Evolutionary conservation across 2,329 filamentous ascomycete genomes (phyloP).

Genomic region (Fusarium circinatum): DNA sequence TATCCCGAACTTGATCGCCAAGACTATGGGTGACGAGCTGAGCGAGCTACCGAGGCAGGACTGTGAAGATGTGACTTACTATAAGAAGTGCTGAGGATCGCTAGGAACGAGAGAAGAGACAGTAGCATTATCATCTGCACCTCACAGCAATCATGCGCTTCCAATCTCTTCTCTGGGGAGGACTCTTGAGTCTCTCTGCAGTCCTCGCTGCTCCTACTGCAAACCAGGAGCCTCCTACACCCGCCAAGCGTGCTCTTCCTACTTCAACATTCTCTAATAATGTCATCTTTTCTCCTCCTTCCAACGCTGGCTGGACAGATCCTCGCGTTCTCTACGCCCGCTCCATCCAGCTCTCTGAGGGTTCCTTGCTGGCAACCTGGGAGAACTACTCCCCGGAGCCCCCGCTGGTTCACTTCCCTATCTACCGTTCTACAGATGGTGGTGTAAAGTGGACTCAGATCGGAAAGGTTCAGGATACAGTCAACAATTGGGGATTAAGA

Average conservation of each 20-base stretch:
- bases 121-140: neutral
- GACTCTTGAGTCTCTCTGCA: conserved; percentile 27
- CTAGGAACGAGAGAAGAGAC: no score
- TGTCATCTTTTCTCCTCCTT: conserved; percentile 54
- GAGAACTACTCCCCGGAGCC: conserved; percentile 68
- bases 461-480: conserved; percentile 70
- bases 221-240: conserved; percentile 13
- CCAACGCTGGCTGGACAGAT: conserved; percentile 51
- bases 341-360: conserved; percentile 56
- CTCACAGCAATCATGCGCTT: conserved; percentile 11
- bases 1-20: conserved; percentile 7
- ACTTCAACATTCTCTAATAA: conserved; percentile 41
- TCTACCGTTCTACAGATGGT: conserved; percentile 62
- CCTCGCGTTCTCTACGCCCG: conserved; percentile 58
- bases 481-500: conserved; percentile 72
- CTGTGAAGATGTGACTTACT: neutral
- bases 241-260: conserved; percentile 21
- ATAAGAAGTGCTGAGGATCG: neutral
- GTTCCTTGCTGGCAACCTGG: conserved; percentile 63
- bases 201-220: conserved; percentile 38
- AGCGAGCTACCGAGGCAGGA: conserved; percentile 1
- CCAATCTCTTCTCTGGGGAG: conserved; percentile 27
- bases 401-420: conserved; percentile 64
- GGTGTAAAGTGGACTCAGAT: conserved; percentile 72
- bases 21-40: neutral